Evolutionary conservation across 2,329 filamentous ascomycete species (phyloP), one percentile per base, ranked within the genome.

Genomic region (Colletotrichum camelliae): DNA sequence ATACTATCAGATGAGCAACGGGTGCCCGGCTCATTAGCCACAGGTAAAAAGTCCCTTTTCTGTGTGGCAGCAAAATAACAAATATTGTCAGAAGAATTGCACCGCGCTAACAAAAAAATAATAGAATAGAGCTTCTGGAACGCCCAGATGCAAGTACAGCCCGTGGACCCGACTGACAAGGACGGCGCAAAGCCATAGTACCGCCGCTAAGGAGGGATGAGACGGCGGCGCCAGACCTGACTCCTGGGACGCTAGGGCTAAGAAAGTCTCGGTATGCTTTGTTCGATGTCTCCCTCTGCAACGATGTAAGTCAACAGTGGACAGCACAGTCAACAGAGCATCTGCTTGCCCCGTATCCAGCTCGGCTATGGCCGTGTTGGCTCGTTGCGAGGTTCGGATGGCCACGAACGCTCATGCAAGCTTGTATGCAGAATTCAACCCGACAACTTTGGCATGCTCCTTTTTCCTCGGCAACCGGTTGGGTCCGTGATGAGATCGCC

Each of bases 191-290:
- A 62, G 69, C 69, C 55, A 62, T 64, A 43, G 29, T 62, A 57
- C 57, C 64, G 39, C 55, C 35, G 37, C 69, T 67, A 73, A 75
- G 64, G 70, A 65, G 64, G 64, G 24, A 65, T 73, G 70, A 73
- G 73, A 75, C 73, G 57, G 43, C 73, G 64, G 73, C 70, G 73
- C 48, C 15, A 35, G 62, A 39, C 48, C 66, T n/a, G 31, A 60
- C 39, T 52, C 29, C 55, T 33, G 64, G 64, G 16, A 27, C 31
- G 60, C 58, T 18, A 55, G 10, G 64, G 65, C 24, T 43, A 39
- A 18, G 57, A 33, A 64, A 64, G 43, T 65, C 48, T 57, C 43
- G 39, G 21, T 10, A 13, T 27, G 18, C 66, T 74, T 73, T 72
- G 62, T 52, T 6, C 70, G 43, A 52, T 57, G 55, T 48, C 27